Conservation (phyloP, 306 rosid species). For the Argentina anserina region DNA sequence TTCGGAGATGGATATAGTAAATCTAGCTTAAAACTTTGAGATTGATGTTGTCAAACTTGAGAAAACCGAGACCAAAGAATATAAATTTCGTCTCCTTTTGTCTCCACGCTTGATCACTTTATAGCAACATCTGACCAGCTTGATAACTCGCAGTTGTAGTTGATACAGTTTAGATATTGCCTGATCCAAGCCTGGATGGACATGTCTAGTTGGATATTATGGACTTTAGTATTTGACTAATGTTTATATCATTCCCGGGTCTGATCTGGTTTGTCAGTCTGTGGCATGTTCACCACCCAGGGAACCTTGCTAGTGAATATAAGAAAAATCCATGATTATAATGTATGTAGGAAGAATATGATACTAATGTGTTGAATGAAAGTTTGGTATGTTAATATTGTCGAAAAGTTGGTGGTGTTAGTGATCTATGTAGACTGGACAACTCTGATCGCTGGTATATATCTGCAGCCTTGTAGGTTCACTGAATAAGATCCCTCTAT, state of each 20-base stretch:
- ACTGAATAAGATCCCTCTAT: conserved; percentile 94
- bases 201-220: neutral
- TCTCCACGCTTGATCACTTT: neutral
- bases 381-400: neutral
- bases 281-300: neutral
- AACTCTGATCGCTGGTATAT: conserved; percentile 21
- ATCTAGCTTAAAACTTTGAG: neutral
- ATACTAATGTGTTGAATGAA: neutral
- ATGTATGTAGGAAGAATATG: neutral
- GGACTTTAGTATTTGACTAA: neutral
- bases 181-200: neutral
- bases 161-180: neutral
- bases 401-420: neutral
- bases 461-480: conserved; percentile 93
- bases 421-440: neutral
- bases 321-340: neutral
- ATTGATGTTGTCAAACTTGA: neutral
- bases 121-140: neutral
- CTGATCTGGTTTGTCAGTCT: neutral
- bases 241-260: neutral
- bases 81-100: neutral
- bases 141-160: neutral
- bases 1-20: neutral
- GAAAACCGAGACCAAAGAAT: neutral
- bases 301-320: neutral